Evolutionary conservation across 1,284 basidiomycete genomes (phyloP), one percentile per base, ranked within the genome.

Genomic region (Leccinum subrobustum): DNA sequence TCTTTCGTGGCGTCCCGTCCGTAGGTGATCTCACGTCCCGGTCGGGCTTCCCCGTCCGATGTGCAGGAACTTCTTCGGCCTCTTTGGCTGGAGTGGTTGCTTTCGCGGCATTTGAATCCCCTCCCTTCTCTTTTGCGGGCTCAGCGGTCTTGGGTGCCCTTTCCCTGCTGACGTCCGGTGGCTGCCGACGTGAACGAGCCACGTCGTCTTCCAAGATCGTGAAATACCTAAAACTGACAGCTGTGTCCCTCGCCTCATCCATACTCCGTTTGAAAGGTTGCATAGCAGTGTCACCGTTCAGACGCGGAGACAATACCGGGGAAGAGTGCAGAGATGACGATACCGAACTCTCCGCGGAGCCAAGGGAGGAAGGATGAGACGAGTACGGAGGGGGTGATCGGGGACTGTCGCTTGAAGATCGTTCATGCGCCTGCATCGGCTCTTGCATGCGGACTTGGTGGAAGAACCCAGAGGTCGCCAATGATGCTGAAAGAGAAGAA

Each of bases 401-500:
- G 57, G 71, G 62, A 65, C 65, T 64, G 57, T 60, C 54, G 55
- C 60, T 65, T 39, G 56, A 47, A 39, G 64, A 62, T 51, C 57
- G 60, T 59, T 63, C 61, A n/a, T 25, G 61, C 18, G 52, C 35
- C 52, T 63, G 59, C 11, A 54, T n/a, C 37, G 60, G 47, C 48
- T 55, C 66, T 53, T 60, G 71, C 51, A 62, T 57, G 27, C 53
- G 67, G 7, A 84, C 81, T 66, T 85, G 79, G 62, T 88, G 82
- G 66, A 90, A 85, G 14, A 52, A 52, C 11, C 76, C 74, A 14
- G 87, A 80, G 20, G 81, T 83, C 9, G 81, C 85, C 35, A 92
- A 76, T 27, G 89, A 91, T 14, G 83, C 83, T 25, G 90, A 92
- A 42, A 92, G 80, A 12, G 85, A 82, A 58, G 89, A 91, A 16